Base-by-base conservation (phyloP, 139 green algal genomes). In the Coelastrella sp. region DNA sequence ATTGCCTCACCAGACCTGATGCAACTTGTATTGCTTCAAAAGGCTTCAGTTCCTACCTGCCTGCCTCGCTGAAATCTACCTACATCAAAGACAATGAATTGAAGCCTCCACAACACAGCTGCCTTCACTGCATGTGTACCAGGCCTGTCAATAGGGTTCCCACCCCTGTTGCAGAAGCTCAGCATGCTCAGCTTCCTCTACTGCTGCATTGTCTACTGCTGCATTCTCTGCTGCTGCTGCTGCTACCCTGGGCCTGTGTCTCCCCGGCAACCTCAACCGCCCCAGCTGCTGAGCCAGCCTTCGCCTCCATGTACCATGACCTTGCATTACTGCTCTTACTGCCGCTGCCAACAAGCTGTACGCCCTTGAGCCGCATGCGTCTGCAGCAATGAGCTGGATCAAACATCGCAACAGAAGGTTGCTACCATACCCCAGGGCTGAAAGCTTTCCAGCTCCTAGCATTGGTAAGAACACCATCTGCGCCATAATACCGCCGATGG, bases 391-490 rank as follows among this genome's bases (percentile, higher is more conserved):
- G 23, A 82, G 35, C 51, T 53, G 32, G 17, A 82, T n/a, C 0
- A 82, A 30, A 53, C 75, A 82, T 34, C 35, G 51, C 51, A 69
- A 35, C 53, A 82, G 51, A 51, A 82, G 51, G 11, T 40, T 38
- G 34, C 53, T 25, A 19, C 35, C n/a, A 38, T 69, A 38, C 7
- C 40, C 38, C 5, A 82, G 35, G 2, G 75, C 75, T 8, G 75
- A 38, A 4, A 82, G 51, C 75, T 69, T 82, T 34, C 75, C 75
- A 2, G 62, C 62, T 19, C 78, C 78, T 3, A 84, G 41, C 60
- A 84, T 75, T 19, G 78, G 78, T 15, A 84, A 38, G 60, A 84
- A 84, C 19, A 75, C 30, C 37, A 84, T 34, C 38, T 84, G 78
- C 19, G 78, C 78, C 57, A 84, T 51, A 37, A 84, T 84, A 27